These are phyloP conservation scores for Erigeron canadensis DNA, from an alignment of 129 eudicot genomes.

Conservation along the genomic window DNA sequence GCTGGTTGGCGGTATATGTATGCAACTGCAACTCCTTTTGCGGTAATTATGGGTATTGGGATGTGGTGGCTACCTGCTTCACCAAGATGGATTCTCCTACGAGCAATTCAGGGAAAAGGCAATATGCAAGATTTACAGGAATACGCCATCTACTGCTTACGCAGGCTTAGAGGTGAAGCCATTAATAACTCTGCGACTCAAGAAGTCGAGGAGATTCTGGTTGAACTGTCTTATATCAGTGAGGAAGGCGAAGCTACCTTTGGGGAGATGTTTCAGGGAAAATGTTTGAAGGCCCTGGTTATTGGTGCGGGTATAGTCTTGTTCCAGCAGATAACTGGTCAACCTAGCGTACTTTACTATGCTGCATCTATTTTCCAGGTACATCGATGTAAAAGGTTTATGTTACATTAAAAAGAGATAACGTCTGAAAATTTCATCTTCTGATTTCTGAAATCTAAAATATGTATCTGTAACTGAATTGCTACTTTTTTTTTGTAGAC, in stretches of 20 bases:
- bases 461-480: constrained; percentile 11
- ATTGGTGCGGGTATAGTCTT: constrained; percentile 92
- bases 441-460: not conserved
- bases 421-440: not conserved
- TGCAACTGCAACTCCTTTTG: constrained; percentile 56
- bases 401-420: not conserved
- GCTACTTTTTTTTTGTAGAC: constrained; percentile 40
- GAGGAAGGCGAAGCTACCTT: constrained; percentile 65
- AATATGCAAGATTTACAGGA: constrained; percentile 57
- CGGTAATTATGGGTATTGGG: constrained; percentile 76
- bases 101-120: constrained; percentile 96
- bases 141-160: constrained; percentile 62
- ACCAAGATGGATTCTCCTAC: constrained; percentile 93
- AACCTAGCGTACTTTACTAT: constrained; percentile 93
- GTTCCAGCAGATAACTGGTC: constrained; percentile 99
- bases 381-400: constrained; percentile 4
- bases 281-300: constrained; percentile 77
- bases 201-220: constrained; percentile 82
- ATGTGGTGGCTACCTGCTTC: constrained; percentile 98
- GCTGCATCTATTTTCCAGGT: constrained; percentile 93
- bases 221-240: constrained; percentile 68
- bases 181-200: constrained; percentile 52
- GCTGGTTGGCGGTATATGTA: constrained; percentile 98
- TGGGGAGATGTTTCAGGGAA: constrained; percentile 85
- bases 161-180: constrained; percentile 73